These are phyloP conservation scores for Pseudevernia furfuracea DNA, from an alignment of 495 filamentous ascomycete genomes.

Conservation along the genomic window DNA sequence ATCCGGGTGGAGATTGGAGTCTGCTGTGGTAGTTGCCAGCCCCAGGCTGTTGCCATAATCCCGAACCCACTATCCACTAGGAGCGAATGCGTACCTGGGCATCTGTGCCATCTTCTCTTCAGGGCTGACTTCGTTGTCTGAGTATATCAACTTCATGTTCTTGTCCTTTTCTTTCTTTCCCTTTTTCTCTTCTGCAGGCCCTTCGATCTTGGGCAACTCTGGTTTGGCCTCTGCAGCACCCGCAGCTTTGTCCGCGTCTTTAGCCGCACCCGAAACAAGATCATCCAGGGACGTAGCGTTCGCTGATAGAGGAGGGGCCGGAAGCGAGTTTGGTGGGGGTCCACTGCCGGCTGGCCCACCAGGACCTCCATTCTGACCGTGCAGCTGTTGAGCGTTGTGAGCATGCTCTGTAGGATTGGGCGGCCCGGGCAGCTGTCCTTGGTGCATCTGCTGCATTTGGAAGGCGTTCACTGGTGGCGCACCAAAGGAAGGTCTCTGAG, in stretches of 20 bases:
- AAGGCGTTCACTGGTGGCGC: conserved; percentile 49
- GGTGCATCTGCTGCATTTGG: conserved; percentile 59
- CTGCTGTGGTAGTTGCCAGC: conserved; percentile 34
- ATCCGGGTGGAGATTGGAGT: not conserved
- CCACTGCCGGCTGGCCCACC: not conserved
- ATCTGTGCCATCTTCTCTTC: conserved; percentile 81
- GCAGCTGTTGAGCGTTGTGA: conserved; percentile 15
- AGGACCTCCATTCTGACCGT: not conserved
- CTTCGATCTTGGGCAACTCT: conserved; percentile 28
- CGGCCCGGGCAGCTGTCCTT: conserved; percentile 39
- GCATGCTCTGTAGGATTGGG: conserved; percentile 32
- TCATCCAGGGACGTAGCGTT: conserved; percentile 55
- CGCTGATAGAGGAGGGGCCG: conserved; percentile 22
- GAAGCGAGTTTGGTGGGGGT: conserved; percentile 17
- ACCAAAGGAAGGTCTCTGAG: conserved; percentile 55
- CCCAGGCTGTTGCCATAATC: conserved; percentile 29
- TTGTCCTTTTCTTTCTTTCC: conserved; percentile 65
- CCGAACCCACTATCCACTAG: conserved; percentile 35
- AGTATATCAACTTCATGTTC: conserved; percentile 65
- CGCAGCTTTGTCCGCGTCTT: conserved; percentile 37
- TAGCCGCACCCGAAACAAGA: conserved; percentile 47
- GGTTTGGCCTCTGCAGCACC: conserved; percentile 21
- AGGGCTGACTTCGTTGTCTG: conserved; percentile 67
- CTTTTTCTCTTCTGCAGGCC: conserved; percentile 52
- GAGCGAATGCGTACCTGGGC: conserved; percentile 66